Percentiles rank a stretch among this genome's conserved stretches.
These are phyloP conservation scores for Raffaelea ambrosiae DNA, from an alignment of 2,329 filamentous ascomycete genomes.

Conservation along the genomic window DNA sequence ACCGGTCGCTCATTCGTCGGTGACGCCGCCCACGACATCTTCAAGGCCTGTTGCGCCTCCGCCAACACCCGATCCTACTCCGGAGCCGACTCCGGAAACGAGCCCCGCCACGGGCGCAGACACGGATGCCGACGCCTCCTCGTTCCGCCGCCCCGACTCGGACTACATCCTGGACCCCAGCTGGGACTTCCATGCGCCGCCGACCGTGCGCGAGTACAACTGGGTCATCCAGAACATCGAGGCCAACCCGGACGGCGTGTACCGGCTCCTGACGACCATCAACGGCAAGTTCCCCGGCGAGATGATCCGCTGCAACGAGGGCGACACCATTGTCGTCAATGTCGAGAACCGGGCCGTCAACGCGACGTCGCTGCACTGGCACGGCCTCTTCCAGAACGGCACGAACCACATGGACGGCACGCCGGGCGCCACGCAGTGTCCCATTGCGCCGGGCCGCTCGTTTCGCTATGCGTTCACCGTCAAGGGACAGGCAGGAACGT, in stretches of 20 bases:
- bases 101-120: too few relatives aligned
- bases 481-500: constrained; percentile 24
- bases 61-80: too few relatives aligned
- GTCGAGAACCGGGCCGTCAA: constrained; percentile 56
- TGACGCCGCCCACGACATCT: too few relatives aligned
- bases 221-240: constrained; percentile 52
- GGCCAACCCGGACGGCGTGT: constrained; percentile 62
- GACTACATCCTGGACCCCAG: constrained; percentile 48
- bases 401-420: constrained; percentile 64
- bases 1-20: too few relatives aligned
- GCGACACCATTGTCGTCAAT: constrained; percentile 61
- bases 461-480: constrained; percentile 42
- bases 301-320: constrained; percentile 63
- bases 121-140: too few relatives aligned
- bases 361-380: constrained; percentile 57
- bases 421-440: constrained; percentile 50
- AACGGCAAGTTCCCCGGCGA: constrained; percentile 70
- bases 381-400: constrained; percentile 68
- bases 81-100: too few relatives aligned
- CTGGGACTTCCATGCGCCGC: constrained; percentile 46
- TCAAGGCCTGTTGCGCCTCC: too few relatives aligned
- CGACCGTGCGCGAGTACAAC: constrained; percentile 45
- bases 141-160: constrained; percentile 20
- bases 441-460: constrained; percentile 45
- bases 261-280: constrained; percentile 57